phyloP scores from a whole-genome alignment of 805 yeast species.

The Candida peoriensis region DNA sequence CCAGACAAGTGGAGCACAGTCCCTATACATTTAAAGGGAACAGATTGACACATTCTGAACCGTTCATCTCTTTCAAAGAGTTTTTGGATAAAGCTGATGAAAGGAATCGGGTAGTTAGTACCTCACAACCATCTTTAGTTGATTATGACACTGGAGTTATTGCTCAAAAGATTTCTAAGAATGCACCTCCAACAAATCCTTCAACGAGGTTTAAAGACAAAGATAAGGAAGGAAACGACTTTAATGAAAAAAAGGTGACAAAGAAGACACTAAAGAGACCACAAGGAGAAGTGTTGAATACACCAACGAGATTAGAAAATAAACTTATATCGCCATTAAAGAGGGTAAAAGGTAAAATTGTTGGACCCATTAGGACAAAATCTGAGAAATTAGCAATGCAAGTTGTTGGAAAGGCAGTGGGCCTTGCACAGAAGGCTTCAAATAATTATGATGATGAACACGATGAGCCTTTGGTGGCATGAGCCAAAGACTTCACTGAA shows the following conservation, averaged over 20 bases:
- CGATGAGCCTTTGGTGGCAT: too few species aligned
- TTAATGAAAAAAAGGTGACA: background rate
- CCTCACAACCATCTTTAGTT: background rate
- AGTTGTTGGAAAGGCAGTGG: too few species aligned
- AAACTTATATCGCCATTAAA: conserved; percentile 1
- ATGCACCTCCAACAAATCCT: conserved; percentile 21
- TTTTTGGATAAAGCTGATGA: conserved; percentile 6
- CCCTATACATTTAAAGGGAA: conserved; percentile 13
- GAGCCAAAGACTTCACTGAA: too few species aligned
- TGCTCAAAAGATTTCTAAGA: conserved; percentile 11
- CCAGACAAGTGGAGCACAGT: conserved; percentile 15
- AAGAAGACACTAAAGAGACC: conserved; percentile 8
- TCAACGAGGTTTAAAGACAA: conserved; percentile 3
- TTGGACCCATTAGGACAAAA: too few species aligned
- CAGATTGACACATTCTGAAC: conserved; percentile 4
- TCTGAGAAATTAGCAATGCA: too few species aligned
- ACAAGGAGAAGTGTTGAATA: conserved; percentile 1
- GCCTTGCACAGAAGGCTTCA: too few species aligned
- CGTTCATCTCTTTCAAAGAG: conserved; percentile 12
- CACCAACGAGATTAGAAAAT: conserved; percentile 4
- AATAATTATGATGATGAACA: too few species aligned
- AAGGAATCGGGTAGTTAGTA: conserved; percentile 15
- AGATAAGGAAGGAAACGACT: too few species aligned
- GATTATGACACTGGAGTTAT: conserved; percentile 3
- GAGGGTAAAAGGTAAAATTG: conserved; percentile 7